phyloP scores from a whole-genome alignment of 768 basidiomycete genomes.

The Podaxis rugospora region DNA sequence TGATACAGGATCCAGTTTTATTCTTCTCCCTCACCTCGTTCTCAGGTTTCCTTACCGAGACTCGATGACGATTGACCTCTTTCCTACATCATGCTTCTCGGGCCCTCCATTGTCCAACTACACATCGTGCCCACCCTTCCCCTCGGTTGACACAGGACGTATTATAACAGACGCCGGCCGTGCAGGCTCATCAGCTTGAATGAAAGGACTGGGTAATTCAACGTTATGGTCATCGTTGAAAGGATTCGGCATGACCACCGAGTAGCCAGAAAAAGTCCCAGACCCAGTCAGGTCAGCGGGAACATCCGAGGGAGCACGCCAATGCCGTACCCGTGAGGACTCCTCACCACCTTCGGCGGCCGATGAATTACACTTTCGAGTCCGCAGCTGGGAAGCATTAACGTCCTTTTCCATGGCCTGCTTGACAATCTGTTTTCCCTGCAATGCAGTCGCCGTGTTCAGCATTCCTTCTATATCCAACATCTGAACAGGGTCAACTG shows the following conservation, averaged over 20 bases:
- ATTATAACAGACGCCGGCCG: background rate
- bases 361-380: background rate
- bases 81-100: background rate
- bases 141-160: background rate
- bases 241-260: constrained; percentile 16
- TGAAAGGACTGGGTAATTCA: constrained; percentile 2
- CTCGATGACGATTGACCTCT: background rate
- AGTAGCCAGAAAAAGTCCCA: constrained; percentile 23
- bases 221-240: constrained; percentile 8
- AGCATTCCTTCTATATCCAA: constrained; percentile 52
- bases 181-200: constrained; percentile 2
- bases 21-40: background rate
- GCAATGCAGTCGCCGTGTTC: constrained; percentile 43
- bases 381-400: background rate
- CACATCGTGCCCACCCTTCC: background rate
- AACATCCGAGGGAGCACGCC: constrained; percentile 27
- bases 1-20: background rate
- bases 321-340: constrained; percentile 12
- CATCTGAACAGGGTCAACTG: constrained; percentile 25
- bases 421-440: constrained; percentile 22
- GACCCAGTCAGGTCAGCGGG: constrained; percentile 22
- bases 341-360: background rate
- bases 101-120: background rate
- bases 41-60: background rate
- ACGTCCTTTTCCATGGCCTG: constrained; percentile 6